phyloP scores from a whole-genome alignment of 495 filamentous ascomycete genomes.

The Aspergillus nidulans region DNA sequence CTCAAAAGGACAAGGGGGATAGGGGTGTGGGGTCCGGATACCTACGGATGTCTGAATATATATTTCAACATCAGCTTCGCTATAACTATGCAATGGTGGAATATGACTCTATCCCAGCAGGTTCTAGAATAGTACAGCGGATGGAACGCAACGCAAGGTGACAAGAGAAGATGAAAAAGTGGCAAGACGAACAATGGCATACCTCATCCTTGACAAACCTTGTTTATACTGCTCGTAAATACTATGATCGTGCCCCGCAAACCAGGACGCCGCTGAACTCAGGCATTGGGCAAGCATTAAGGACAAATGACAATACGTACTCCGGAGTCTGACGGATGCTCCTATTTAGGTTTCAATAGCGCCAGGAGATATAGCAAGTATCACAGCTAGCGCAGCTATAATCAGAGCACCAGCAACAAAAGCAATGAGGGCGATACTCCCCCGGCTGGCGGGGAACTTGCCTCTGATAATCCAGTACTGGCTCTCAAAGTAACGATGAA shows the following conservation, averaged over 20 bases:
- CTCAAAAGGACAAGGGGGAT: too few species aligned
- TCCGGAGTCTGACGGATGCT: background rate
- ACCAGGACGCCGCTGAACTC: background rate
- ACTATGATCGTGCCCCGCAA: background rate
- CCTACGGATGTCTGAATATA: too few species aligned
- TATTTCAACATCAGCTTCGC: too few species aligned
- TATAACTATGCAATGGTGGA: background rate
- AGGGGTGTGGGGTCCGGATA: too few species aligned
- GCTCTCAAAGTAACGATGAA: slow-evolving; percentile 62
- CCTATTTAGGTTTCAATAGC: slow-evolving; percentile 34
- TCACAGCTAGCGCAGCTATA: slow-evolving; percentile 64
- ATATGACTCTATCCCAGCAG: background rate
- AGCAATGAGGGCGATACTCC: slow-evolving; percentile 75
- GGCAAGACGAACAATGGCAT: slow-evolving; percentile 4
- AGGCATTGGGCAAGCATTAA: background rate
- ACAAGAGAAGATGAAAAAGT: background rate
- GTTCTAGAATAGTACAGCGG: background rate
- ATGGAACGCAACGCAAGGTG: background rate
- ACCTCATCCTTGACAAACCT: background rate
- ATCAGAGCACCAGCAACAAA: slow-evolving; percentile 67
- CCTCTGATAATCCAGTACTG: slow-evolving; percentile 86
- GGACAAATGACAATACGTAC: background rate
- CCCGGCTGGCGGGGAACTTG: slow-evolving; percentile 89
- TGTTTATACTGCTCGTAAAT: background rate
- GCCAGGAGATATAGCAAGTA: slow-evolving; percentile 59